Base-by-base conservation (phyloP, 805 yeast species). In the Ogataea nonfermentans region DNA sequence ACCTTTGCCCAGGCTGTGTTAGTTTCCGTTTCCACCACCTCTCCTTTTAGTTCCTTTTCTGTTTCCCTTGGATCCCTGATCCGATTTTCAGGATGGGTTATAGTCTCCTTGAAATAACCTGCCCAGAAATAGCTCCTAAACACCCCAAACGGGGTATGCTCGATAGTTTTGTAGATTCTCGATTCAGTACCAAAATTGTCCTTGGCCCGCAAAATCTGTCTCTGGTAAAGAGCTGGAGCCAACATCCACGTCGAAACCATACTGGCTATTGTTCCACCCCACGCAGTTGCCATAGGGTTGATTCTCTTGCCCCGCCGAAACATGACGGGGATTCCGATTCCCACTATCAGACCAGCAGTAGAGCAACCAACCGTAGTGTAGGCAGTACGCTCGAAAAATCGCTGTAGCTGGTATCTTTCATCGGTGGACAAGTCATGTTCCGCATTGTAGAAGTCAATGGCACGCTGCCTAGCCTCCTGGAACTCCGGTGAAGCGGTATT, bases 31-130 rank as follows among this genome's bases (percentile, higher is more conserved):
- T 8, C 22, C 22, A 6, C 22, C 22, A 11, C 20, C 14, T 25
- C 32, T 8, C 6, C n/a, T n/a, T 26, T 15, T 6, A 24, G 24
- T 11, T 20, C 27, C 9, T n/a, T 17, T 13, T 11, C 25, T 3
- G 27, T 19, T 4, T 30, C 16, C 50, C 70, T 62, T 5, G 89
- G 89, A 51, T 81, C 82, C 39, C 73, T 73, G 48, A 81, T 59
- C 26, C 74, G 65, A 34, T 67, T 67, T 14, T 66, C 68, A 0
- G 81, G 78, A 48, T 81, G 74, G 12, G 66, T 66, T 26, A 69
- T 63, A 0, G 84, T 71, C 43, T 67, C 58, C 33, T 67, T 62
- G 55, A 74, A 81, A 56, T 82, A 82, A 16, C 68, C 51, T 28
- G 73, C 63, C 79, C 79, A 76, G 29, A 56, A 54, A 15, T 43